Base-by-base conservation (phyloP, 2,329 filamentous ascomycete species). In the Xylaria polymorpha region DNA sequence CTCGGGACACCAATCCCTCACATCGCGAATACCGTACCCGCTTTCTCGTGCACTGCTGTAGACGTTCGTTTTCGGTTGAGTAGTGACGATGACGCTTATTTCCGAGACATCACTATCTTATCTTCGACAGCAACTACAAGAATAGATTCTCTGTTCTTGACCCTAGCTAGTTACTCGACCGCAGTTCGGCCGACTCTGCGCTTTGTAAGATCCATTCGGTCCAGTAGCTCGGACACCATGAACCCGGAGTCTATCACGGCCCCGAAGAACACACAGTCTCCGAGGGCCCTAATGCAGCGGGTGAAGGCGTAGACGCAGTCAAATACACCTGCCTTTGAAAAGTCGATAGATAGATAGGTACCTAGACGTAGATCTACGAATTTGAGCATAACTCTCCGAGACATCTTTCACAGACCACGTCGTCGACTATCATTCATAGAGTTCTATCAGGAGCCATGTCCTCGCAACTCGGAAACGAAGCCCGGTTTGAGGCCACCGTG, bases 391-490 rank as follows among this genome's bases (percentile, higher is more conserved):
- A 1, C 18, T 53, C 46, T 43, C n/a, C 37, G 5, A 1, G 22
- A 9, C 20, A 15, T 35, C 8, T 41, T 18, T 18, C 14, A 35
- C 29, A 46, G 10, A 9, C 2, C 22, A 41, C n/a, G 32, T 9
- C n/a, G n/a, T 18, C 9, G 20, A 51, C 5, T 32, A 20, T 39
- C 22, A 37, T 29, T 55, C 7, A 29, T 3, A 14, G 12, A 32
- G n/a, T 15, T 10, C 4, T 20, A 41, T 15, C 18, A 20, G 0
- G 3, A 35, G 37, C 41, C 18, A 75, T 86, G 25, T 85, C 84
- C 4, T 74, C 74, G 22, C 75, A 85, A 61, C 73, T 82, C 0
- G 68, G 73, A 18, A 83, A 50, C 50, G 66, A 71, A 50, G 72
- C 74, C 29, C 14, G 63, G 22, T 75, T 73, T 22, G 73, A 75